Base-by-base conservation (phyloP, 306 rosid genomes). In the Mucuna pruriens region DNA sequence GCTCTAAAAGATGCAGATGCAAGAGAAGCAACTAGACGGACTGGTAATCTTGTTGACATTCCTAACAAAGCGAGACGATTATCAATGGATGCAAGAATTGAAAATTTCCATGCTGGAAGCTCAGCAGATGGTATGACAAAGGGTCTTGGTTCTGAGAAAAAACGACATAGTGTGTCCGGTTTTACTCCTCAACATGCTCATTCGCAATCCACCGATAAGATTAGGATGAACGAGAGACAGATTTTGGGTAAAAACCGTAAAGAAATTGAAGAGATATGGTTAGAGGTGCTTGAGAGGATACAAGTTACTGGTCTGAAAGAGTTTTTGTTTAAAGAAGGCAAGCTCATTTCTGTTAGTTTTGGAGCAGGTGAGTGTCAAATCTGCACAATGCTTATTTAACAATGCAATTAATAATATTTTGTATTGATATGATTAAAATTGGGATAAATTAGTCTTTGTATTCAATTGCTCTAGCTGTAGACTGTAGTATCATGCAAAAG, bases 221-320 rank as follows among this genome's bases (percentile, higher is more conserved):
- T 29, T 64, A 89, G 86, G 81, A 76, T 74, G 74, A 78, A 58
- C 63, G 94, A 85, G 78, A 86, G 80, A 84, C 91, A 87, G 75
- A 72, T 29, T 73, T 82, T 80, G 78, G 85, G 87, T 74, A 88
- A 80, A 80, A 74, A 61, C 85, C 84, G 48, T 34, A 86, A 65
- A 82, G 91, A 82, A 79, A 92, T 89, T 60, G 92, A 90, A 82
- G 97, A 93, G 77, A 94, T 96, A 83, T 96, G 99, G 99, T 84
- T 84, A 82, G 97, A 92, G 88, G 94, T 92, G 86, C 90, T 96
- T 72, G 90, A 91, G 61, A 90, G 90, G 78, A 90, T 96, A 83
- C 91, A 87, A 67, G 86, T 81, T 62, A 77, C 85, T 83, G 92
- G 94, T 13, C 52, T 90, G 49, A 96, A 84, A 84, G 94, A 93